phyloP scores from a whole-genome alignment of 139 green algal genomes.

The Zygnema cylindricum region DNA sequence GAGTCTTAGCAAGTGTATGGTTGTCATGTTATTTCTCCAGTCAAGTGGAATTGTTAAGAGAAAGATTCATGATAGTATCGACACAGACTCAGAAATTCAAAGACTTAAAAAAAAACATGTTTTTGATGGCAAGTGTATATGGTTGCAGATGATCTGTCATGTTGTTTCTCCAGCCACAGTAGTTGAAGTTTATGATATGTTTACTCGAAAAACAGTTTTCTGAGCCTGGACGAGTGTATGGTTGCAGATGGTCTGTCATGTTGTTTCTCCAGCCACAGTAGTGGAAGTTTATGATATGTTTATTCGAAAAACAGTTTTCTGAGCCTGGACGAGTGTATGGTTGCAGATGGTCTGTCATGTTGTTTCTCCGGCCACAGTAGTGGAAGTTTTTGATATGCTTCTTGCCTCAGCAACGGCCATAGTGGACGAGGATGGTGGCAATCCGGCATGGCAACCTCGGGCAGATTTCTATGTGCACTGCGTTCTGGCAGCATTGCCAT shows the following conservation, averaged over 20 bases:
- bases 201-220: not conserved
- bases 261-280: conserved; percentile 21
- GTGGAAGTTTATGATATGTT: conserved; percentile 38
- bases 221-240: no score
- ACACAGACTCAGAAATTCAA: not conserved
- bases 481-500: conserved; percentile 40
- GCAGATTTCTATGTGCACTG: conserved; percentile 44
- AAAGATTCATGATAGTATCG: no score
- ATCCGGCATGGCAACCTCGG: conserved; percentile 29
- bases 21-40: not conserved
- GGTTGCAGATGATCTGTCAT: no score
- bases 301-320: not conserved
- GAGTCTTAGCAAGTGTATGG: no score
- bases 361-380: conserved; percentile 16
- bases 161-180: not conserved
- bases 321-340: no score
- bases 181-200: not conserved
- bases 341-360: conserved; percentile 23
- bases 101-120: not conserved
- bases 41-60: no score
- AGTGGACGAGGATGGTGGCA: conserved; percentile 30
- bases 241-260: conserved; percentile 16
- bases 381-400: conserved; percentile 31
- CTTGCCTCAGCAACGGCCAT: conserved; percentile 19
- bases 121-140: no score